Base-by-base conservation (phyloP, 345 rosid species). In the Eucalyptus coolabah region DNA sequence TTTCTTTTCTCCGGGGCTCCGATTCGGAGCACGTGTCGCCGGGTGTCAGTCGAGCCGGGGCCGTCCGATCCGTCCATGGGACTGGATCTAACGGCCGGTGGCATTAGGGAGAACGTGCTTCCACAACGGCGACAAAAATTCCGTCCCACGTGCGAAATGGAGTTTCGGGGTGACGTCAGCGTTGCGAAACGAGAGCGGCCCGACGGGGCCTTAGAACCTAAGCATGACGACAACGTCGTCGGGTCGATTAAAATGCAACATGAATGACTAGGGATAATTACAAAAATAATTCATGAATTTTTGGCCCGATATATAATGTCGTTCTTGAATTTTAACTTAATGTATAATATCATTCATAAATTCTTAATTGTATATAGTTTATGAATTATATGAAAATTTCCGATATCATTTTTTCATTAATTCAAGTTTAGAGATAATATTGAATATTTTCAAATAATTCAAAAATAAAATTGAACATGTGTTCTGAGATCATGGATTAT, bases 271-370 rank as follows among this genome's bases (percentile, higher is more conserved):
- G 65, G n/a, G 0, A 59, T 26, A 11, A 0, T 26, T 59, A 59
- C 65, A 59, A 59, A 59, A 24, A 21, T 2, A 53, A 8, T 21
- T 4, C 59, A 21, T 21, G 11, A 56, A 56, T 9, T 56, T 56
- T 56, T 1, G 30, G 13, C 30, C 9, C 6, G 0, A 23, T 56
- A 4, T 56, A 56, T 24, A 56, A 24, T 10, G 0, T 8, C 1
- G 0, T 1, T 53, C 7, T 59, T 59, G 8, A 63, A 28, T 63
- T 30, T 60, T 60, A 12, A 6, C 1, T 12, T 28, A 60, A 26
- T 26, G 0, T 60, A 6, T 12, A 60, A 3, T 12, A 28, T 60
- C 7, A 28, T 60, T 0, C 0, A 0, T 28, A 11, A 12, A 28
- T 28, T 28, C 1, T 63, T 12, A 63, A 59, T 28, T 28, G 28